Percentiles rank a stretch among this genome's conserved stretches.
Conservation (phyloP, 306 rosid species). For the Cyclanthera cordifolia region DNA sequence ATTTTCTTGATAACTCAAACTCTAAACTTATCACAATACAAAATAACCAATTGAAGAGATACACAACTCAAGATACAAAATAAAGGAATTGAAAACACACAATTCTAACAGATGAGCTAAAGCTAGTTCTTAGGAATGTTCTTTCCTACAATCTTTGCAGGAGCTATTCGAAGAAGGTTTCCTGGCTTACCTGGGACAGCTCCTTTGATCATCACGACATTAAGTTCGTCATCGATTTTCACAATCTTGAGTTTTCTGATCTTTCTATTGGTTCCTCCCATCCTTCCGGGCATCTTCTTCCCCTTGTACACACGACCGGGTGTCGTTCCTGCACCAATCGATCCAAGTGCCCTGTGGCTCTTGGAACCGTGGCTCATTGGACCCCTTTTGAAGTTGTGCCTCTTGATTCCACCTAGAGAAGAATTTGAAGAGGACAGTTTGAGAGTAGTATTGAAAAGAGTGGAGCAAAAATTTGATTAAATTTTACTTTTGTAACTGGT, state of each 20-base stretch:
- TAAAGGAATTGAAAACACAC: background rate
- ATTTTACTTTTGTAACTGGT: background rate
- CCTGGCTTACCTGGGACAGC: constrained; percentile 97
- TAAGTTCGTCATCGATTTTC: constrained; percentile 73
- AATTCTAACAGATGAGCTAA: background rate
- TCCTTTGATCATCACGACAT: constrained; percentile 82
- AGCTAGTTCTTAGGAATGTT: constrained; percentile 75
- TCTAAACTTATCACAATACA: background rate
- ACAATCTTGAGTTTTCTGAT: constrained; percentile 89
- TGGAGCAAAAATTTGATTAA: background rate
- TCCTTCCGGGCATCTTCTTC: constrained; percentile 97
- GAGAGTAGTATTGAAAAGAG: background rate
- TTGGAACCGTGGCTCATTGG: constrained; percentile 88
- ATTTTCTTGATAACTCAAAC: background rate
- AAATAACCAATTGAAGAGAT: background rate
- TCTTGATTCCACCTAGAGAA: constrained; percentile 69
- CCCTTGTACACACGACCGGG: constrained; percentile 84
- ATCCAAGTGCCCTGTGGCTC: constrained; percentile 85
- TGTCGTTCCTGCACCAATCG: constrained; percentile 94
- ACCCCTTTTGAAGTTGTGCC: constrained; percentile 76
- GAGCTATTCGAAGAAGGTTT: constrained; percentile 74
- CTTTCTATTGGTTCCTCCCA: constrained; percentile 91
- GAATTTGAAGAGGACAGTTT: background rate
- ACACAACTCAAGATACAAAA: background rate
- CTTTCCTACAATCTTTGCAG: constrained; percentile 90